phyloP scores from a whole-genome alignment of 164 flowering plant species.

The Aristolochia fimbriata region DNA sequence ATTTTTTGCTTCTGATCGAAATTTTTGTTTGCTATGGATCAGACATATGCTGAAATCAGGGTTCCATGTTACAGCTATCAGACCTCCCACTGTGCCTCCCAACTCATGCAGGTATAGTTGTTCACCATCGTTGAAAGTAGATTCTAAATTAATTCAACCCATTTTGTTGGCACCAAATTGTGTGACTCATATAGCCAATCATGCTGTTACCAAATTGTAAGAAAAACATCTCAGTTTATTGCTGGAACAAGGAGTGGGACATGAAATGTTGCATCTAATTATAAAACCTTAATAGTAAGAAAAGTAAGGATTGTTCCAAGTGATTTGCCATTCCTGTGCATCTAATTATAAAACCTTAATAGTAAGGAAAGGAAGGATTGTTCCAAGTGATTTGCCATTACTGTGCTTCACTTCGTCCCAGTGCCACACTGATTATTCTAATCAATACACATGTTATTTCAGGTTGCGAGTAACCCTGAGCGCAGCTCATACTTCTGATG shows the following conservation, averaged over 20 bases:
- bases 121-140: too few relatives aligned
- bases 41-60: constrained; percentile 68
- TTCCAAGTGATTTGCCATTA: not conserved
- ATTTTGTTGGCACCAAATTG: not conserved
- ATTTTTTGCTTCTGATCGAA: constrained; percentile 4
- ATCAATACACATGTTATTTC: not conserved
- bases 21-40: constrained; percentile 11
- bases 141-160: too few relatives aligned
- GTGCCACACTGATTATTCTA: not conserved
- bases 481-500: constrained; percentile 68
- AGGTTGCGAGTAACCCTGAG: constrained; percentile 76
- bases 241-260: too few relatives aligned
- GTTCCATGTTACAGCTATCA: constrained; percentile 84
- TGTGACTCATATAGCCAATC: not conserved
- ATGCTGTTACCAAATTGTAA: too few relatives aligned
- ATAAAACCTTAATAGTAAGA: not conserved
- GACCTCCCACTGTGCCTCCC: constrained; percentile 93
- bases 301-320: not conserved
- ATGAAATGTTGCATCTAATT: too few relatives aligned
- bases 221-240: too few relatives aligned
- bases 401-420: not conserved
- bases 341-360: not conserved
- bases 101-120: constrained; percentile 77
- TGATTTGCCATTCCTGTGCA: not conserved
- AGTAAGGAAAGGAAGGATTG: not conserved